phyloP scores from a whole-genome alignment of 1,284 basidiomycete species.

The Boletellus sp. region DNA sequence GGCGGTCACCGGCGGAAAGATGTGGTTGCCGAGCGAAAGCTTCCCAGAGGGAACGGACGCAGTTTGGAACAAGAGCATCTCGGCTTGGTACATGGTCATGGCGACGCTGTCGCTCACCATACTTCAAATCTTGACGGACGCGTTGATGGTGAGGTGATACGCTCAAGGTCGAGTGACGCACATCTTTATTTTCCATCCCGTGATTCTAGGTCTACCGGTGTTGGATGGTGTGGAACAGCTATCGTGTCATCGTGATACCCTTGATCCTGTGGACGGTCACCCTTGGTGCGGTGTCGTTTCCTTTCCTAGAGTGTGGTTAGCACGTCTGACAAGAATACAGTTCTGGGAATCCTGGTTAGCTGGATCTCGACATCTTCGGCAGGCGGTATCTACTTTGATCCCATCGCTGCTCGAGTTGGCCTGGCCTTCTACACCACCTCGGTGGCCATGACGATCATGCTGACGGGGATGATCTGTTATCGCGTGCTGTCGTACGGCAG shows the following conservation, averaged over 20 bases:
- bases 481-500: conserved; percentile 6
- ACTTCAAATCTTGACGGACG: conserved; percentile 19
- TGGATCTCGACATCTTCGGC: background rate
- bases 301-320: background rate
- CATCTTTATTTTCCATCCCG: background rate
- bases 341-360: conserved; percentile 4
- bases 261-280: conserved; percentile 12
- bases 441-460: conserved; percentile 2
- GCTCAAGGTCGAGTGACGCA: background rate
- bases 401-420: background rate
- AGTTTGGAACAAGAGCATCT: background rate
- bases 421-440: background rate
- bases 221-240: conserved; percentile 6
- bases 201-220: conserved; percentile 12
- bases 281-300: conserved; percentile 3
- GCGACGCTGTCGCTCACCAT: conserved; percentile 2
- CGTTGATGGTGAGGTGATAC: conserved; percentile 11
- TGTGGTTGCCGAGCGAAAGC: conserved; percentile 10
- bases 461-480: conserved; percentile 16
- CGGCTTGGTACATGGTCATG: conserved; percentile 7
- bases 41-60: conserved; percentile 5
- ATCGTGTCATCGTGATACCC: conserved; percentile 9
- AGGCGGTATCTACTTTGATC: background rate
- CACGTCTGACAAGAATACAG: background rate
- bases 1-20: conserved; percentile 1